Base-by-base conservation (phyloP, 108 stramenopile species). In the Fragilaria crotonensis region DNA sequence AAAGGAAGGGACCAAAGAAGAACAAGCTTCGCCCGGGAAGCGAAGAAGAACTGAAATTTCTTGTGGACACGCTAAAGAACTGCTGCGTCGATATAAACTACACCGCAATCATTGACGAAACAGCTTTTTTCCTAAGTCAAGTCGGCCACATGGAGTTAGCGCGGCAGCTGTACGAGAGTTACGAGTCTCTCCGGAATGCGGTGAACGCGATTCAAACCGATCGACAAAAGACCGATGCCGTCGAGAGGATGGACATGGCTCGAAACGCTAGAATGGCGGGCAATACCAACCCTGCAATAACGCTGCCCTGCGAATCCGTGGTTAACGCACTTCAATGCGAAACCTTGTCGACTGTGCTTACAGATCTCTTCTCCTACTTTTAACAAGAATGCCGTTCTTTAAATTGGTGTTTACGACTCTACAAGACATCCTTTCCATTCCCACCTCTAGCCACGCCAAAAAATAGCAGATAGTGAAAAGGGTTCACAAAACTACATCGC, bases 1-100 rank as follows among this genome's bases (percentile, higher is more conserved):
- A 72, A 47, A 73, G 57, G 44, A 76, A 79, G 48, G 69, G 64
- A 47, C 57, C 67, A 9, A 57, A 56, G 9, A 68, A 67, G 20
- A 64, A 67, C 3, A 68, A 75, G 55, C 70, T 75, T 36, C 74
- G 74, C 59, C 87, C 89, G 2, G 93, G 93, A 25, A 90, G 89
- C 57, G 78, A 72, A 54, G 84, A 88, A 54, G 89, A 94, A 48
- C 67, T 94, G 30, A 60, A 72, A 25, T 65, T 75, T 30, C 62
- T 91, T 45, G 72, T 84, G 4, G 46, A 26, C 9, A 70, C 64
- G 3, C 49, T 94, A 52, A 73, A 57, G 0, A 55, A 62, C 19
- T 53, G 60, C 33, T 83, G 83, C 46, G 70, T 84, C 0, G 77
- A 77, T 60, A 54, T 52, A 2, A 59, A 73, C 4, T 81, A 75